Evolutionary conservation across 164 flowering plant species (phyloP), one percentile per base, ranked within the genome.

Genomic region (Akebia trifoliata): DNA sequence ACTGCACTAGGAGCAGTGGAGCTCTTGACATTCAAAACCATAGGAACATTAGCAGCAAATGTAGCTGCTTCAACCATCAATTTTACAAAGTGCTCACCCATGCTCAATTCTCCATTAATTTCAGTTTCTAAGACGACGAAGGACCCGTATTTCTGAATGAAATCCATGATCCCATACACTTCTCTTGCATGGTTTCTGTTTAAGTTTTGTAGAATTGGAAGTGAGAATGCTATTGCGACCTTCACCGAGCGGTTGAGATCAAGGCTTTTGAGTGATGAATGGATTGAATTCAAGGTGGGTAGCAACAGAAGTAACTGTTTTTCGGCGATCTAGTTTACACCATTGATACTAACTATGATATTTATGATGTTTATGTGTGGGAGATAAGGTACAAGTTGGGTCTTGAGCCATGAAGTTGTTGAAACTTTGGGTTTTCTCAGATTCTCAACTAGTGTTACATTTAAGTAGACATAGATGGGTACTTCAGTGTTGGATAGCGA

Each of bases 401-500:
- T 57, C 62, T 65, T 62, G 24, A 78, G 53, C 77, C 70, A 72
- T 46, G 66, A 67, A 63, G 62, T 15, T n/a, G 73, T 52, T 3
- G 59, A 44, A n/a, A 61, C 24, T 45, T 65, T 56, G 17, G 65
- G 69, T 15, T 40, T 40, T 8, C 37, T 39, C 15, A 67, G 43
- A 22, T 32, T 47, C 24, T 49, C 49, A 29, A 44, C 66, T 29
- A 35, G 31, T 35, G 46, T 54, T 47, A 55, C 50, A 18, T 56
- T 54, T 10, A 78, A 54, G 57, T 44, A 75, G 6, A 78, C 71
- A 65, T 72, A 70, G 30, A 73, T 72, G 12, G 66, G 18, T 17
- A 60, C 54, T n/a, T 68, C 67, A 17, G 65, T 55, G 37, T 65
- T 34, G 29, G 45, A 49, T 22, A 65, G 47, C 37, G 64, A 35